A percentile compares a stretch with the other conserved stretches of the same genome.
phyloP scores from a whole-genome alignment of 495 filamentous ascomycete genomes.

The Aspergillus baeticus region DNA sequence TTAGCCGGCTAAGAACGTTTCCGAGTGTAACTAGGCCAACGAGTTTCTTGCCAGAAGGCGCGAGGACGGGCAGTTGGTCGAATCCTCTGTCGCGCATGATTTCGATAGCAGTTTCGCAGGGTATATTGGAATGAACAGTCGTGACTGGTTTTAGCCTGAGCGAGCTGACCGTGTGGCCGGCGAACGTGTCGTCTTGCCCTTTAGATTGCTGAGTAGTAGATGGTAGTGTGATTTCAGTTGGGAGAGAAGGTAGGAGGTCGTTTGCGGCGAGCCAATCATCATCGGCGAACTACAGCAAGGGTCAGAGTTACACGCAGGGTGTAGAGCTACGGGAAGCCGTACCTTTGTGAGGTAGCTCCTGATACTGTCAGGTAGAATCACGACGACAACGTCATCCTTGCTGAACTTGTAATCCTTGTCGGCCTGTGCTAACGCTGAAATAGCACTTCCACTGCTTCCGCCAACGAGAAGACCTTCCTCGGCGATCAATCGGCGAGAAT shows the following conservation, averaged over 20 bases:
- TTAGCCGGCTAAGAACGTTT: constrained; percentile 88
- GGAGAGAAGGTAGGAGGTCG: constrained; percentile 68
- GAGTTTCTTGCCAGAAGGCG: constrained; percentile 63
- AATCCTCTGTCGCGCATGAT: constrained; percentile 96
- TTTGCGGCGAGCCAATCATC: constrained; percentile 98
- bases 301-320: constrained; percentile 2
- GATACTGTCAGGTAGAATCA: constrained; percentile 92
- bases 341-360: constrained; percentile 95
- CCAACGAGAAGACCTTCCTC: constrained; percentile 95
- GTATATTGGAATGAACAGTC: constrained; percentile 64
- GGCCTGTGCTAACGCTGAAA: constrained; percentile 79
- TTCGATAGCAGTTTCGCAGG: constrained; percentile 85
- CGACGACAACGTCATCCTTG: constrained; percentile 81
- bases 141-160: constrained; percentile 91
- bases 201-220: constrained; percentile 33
- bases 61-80: constrained; percentile 90
- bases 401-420: constrained; percentile 71
- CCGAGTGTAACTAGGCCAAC: constrained; percentile 92
- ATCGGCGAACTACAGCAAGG: constrained; percentile 70
- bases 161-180: constrained; percentile 70
- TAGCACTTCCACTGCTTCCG: constrained; percentile 89
- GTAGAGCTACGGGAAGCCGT: background rate
- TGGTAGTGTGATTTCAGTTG: constrained; percentile 47
- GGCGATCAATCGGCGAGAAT: constrained; percentile 82
- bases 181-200: constrained; percentile 56